Base-by-base conservation (phyloP, 345 rosid genomes). In the Mangifera indica region DNA sequence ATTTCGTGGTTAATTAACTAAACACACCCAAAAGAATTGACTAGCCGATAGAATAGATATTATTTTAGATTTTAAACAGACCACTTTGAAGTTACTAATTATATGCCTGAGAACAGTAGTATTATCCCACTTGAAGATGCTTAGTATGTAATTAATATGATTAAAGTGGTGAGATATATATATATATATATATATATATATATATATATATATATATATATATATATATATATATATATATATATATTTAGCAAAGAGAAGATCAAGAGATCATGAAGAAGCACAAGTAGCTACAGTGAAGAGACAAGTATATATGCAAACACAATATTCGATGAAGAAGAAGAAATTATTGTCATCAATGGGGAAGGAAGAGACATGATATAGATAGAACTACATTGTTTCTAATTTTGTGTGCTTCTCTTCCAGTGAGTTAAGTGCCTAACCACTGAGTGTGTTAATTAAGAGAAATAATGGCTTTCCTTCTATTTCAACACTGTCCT, bases 341-440 rank as follows among this genome's bases (percentile, higher is more conserved):
- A 29, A 29, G 9, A n/a, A 1, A 10, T 45, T 69, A 24, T 42
- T 22, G 55, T 25, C 24, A 5, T 25, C 42, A 58, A 45, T n/a
- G 24, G 62, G 32, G 32, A 2, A 69, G 15, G 40, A 18, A 48
- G 58, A 65, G 56, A 65, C 17, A 63, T 48, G 20, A 20, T 37
- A 29, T 29, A 29, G 22, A 29, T 29, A 29, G 22, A 18, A 66
- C 13, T 26, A 32, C 4, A 42, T 18, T 7, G 29, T 12, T 49
- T 53, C 10, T 21, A 44, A 10, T 21, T 9, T 29, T 21, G 4
- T 62, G 57, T 45, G 45, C 26, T 76, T 60, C 55, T 63, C 66
- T 56, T 60, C 53, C 22, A 66, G 7, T 66, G 67, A 37, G 61
- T 34, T 26, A 49, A 32, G 66, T 59, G n/a, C 49, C 52, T 21